phyloP scores from a whole-genome alignment of 495 filamentous ascomycete species.

The Neurospora tetrasperma region DNA sequence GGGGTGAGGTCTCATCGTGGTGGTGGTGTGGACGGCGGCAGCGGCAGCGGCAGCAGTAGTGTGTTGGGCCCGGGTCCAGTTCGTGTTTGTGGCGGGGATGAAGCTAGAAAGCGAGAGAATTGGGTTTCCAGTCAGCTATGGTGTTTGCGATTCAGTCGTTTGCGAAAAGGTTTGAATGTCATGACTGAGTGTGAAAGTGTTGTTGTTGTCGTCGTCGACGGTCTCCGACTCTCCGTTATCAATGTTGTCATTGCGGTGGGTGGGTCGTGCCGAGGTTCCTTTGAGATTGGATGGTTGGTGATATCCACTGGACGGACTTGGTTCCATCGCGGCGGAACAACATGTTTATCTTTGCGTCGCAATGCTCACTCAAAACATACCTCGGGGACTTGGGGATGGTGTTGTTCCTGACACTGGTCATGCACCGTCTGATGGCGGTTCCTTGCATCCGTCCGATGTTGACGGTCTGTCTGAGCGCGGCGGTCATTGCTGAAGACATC shows the following conservation, averaged over 20 bases:
- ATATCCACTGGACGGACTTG: neutral
- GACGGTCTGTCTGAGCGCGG: neutral
- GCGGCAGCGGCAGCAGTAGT: neutral
- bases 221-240: neutral
- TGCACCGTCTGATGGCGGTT: neutral
- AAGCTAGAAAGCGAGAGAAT: neutral
- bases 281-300: neutral
- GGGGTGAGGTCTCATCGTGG: neutral
- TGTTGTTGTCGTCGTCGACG: neutral
- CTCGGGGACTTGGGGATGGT: neutral
- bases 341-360: neutral
- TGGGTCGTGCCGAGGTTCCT: neutral
- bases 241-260: neutral
- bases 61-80: neutral
- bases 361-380: neutral
- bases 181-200: neutral
- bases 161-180: neutral
- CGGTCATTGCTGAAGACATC: neutral
- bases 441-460: neutral
- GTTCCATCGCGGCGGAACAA: neutral
- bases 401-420: neutral
- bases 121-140: neutral
- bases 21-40: too few species aligned
- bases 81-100: neutral
- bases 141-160: neutral